Evolutionary conservation across 2,329 filamentous ascomycete species (phyloP).

Genomic region (Colletotrichum sublineola): DNA sequence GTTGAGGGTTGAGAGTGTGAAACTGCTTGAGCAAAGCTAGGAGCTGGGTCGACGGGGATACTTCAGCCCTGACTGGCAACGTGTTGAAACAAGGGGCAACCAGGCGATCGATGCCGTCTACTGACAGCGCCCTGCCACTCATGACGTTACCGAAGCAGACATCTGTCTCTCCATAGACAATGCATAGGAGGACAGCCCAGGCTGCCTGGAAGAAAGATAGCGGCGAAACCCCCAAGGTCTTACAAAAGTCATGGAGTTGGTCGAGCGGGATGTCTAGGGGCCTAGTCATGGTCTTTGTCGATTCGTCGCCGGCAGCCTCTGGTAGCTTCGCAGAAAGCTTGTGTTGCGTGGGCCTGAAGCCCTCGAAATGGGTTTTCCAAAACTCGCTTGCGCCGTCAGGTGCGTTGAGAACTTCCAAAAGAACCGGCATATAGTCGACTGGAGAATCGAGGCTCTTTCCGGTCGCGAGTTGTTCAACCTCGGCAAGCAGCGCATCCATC

Average conservation of each 20-base stretch:
- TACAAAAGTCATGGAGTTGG: slow-evolving; percentile 63
- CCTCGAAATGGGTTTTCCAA: slow-evolving; percentile 72
- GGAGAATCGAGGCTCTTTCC: slow-evolving; percentile 61
- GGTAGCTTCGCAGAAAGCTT: not conserved
- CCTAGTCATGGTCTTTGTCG: not conserved
- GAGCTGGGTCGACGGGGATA: slow-evolving; percentile 64
- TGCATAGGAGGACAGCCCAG: slow-evolving; percentile 76
- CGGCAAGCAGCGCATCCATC: slow-evolving; percentile 76
- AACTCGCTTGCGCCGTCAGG: slow-evolving; percentile 69
- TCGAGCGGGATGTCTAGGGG: slow-evolving; percentile 52
- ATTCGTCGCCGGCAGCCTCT: not conserved
- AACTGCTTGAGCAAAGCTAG: slow-evolving; percentile 70
- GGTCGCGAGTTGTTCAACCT: slow-evolving; percentile 73
- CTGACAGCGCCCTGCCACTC: slow-evolving; percentile 77
- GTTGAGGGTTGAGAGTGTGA: slow-evolving; percentile 71
- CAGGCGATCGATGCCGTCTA: slow-evolving; percentile 77
- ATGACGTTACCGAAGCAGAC: slow-evolving; percentile 91
- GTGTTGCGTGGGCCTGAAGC: slow-evolving; percentile 56
- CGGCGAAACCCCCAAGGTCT: slow-evolving; percentile 70
- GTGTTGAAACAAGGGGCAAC: slow-evolving; percentile 97
- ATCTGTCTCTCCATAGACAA: slow-evolving; percentile 69
- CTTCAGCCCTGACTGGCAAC: slow-evolving; percentile 75
- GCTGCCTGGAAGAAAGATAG: slow-evolving; percentile 78
- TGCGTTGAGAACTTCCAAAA: slow-evolving; percentile 68
- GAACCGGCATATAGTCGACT: slow-evolving; percentile 72